These are phyloP conservation scores for Xylaria nigripes DNA, from an alignment of 495 filamentous ascomycete species.

Conservation along the genomic window DNA sequence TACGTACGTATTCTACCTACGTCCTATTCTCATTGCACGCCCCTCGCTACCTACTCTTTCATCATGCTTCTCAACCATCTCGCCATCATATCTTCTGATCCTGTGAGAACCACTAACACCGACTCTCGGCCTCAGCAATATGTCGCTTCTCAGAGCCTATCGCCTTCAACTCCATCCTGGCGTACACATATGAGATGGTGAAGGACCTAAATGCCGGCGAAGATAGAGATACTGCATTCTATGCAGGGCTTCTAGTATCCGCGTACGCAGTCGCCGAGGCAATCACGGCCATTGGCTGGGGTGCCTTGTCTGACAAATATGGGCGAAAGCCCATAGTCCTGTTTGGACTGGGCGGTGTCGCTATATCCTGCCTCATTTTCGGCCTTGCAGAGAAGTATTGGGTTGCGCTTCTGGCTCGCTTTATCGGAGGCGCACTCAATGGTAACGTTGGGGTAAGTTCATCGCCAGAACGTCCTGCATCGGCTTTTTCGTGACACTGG, in stretches of 20 bases:
- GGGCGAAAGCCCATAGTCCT: constrained; percentile 79
- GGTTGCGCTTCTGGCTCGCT: constrained; percentile 68
- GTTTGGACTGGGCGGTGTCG: constrained; percentile 70
- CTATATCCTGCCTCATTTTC: constrained; percentile 79
- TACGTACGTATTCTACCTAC: background rate
- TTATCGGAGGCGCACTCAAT: constrained; percentile 75
- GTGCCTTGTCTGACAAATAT: constrained; percentile 69
- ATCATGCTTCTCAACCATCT: background rate
- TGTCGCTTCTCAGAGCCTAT: constrained; percentile 90
- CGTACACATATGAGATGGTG: constrained; percentile 91
- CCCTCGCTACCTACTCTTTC: background rate
- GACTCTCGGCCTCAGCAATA: constrained; percentile 46
- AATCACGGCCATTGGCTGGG: constrained; percentile 74
- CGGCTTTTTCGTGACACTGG: background rate
- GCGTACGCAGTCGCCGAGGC: constrained; percentile 85
- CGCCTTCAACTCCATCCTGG: constrained; percentile 95
- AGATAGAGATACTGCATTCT: constrained; percentile 65
- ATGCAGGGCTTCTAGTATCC: constrained; percentile 82
- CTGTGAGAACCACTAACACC: background rate
- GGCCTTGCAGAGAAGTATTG: constrained; percentile 71
- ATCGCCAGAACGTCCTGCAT: background rate
- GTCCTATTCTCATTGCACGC: background rate
- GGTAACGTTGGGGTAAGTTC: constrained; percentile 44
- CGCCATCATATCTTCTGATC: background rate
- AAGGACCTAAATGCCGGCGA: constrained; percentile 64